Evolutionary conservation across 352 stramenopile species (phyloP).

Genomic region (Elongisporangium undulatum): DNA sequence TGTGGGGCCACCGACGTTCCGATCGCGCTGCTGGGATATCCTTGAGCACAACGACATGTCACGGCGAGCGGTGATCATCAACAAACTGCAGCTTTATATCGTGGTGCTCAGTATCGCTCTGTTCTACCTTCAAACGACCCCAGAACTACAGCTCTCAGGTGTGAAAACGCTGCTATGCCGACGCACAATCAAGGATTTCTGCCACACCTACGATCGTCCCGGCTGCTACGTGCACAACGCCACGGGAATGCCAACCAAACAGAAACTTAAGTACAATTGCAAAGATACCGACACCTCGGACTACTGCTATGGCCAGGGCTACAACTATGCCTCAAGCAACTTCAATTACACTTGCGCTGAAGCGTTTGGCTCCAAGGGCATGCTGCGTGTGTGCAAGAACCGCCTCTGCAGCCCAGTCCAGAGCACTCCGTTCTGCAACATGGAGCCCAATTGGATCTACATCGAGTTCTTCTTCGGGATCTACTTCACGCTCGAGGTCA

Average conservation of each 20-base stretch:
- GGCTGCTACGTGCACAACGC: slow-evolving; percentile 32
- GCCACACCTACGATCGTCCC: slow-evolving; percentile 16
- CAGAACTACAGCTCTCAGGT: slow-evolving; percentile 44
- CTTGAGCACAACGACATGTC: slow-evolving; percentile 40
- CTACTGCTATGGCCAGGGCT: slow-evolving; percentile 19
- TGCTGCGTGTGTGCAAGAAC: slow-evolving; percentile 29
- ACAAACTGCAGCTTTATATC: slow-evolving; percentile 22
- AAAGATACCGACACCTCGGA: slow-evolving; percentile 5
- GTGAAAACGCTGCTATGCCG: slow-evolving; percentile 30
- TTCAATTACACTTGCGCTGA: slow-evolving; percentile 16
- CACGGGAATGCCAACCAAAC: slow-evolving; percentile 10
- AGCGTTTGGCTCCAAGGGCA: slow-evolving; percentile 16
- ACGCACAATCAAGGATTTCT: slow-evolving; percentile 36
- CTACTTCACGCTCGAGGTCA: slow-evolving; percentile 35
- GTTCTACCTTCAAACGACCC: slow-evolving; percentile 53
- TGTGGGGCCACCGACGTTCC: slow-evolving; percentile 17
- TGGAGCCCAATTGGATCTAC: slow-evolving; percentile 49
- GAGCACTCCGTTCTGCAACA: slow-evolving; percentile 30
- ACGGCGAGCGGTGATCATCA: slow-evolving; percentile 13
- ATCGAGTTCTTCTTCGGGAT: slow-evolving; percentile 36
- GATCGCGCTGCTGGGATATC: slow-evolving; percentile 32
- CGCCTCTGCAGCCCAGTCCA: slow-evolving; percentile 33
- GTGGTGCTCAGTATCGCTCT: slow-evolving; percentile 39
- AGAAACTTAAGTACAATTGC: slow-evolving; percentile 27
- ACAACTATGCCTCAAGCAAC: slow-evolving; percentile 29